Conservation (phyloP, 1,284 basidiomycete genomes). For the Heterobasidion annosum region DNA sequence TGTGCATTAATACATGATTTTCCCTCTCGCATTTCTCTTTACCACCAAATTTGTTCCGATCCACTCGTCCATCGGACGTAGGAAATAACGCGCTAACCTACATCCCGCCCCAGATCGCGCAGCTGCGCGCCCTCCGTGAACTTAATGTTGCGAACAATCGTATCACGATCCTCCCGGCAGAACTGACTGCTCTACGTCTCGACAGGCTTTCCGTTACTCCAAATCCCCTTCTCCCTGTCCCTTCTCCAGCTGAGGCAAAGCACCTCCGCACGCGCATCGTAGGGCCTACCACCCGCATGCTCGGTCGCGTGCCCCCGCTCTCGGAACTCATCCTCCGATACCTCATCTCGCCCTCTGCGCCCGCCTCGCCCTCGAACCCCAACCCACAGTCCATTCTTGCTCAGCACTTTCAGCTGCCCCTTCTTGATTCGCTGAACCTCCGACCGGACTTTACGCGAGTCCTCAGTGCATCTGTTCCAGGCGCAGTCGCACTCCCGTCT, state of each 20-base stretch:
- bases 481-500: background rate
- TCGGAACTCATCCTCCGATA: conserved; percentile 41
- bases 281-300: background rate
- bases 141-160: conserved; percentile 57
- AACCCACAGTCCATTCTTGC: conserved; percentile 5
- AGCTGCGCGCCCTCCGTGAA: conserved; percentile 43
- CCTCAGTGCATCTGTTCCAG: background rate
- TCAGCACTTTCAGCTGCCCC: conserved; percentile 8
- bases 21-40: background rate
- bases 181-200: conserved; percentile 49
- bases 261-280: conserved; percentile 10
- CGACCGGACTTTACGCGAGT: background rate
- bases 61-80: conserved; percentile 13
- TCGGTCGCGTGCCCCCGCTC: conserved; percentile 30
- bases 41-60: background rate
- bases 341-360: conserved; percentile 26
- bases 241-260: conserved; percentile 9
- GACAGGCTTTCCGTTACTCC: conserved; percentile 36
- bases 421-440: background rate
- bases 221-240: conserved; percentile 44
- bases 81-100: conserved; percentile 47
- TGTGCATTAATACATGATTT: background rate
- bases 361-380: background rate
- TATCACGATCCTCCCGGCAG: conserved; percentile 53
- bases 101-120: conserved; percentile 58